Percentiles rank a stretch among this genome's conserved stretches.
Evolutionary conservation across 352 stramenopile genomes (phyloP).

Genomic region (Globisporangium paroecandrum): DNA sequence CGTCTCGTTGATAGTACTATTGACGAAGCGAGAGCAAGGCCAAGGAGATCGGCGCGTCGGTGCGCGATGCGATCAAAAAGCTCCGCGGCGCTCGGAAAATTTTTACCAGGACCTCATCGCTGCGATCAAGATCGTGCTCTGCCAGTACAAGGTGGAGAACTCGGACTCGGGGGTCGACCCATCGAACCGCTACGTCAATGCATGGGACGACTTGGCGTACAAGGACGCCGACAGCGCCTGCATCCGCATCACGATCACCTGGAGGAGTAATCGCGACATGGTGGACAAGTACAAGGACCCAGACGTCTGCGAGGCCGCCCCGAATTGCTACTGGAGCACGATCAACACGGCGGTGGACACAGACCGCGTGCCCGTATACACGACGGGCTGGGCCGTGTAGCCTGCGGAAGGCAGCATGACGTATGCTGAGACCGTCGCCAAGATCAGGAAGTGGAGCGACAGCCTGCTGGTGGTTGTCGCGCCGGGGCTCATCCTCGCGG

Average conservation of each 20-base stretch:
- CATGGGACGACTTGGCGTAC: slow-evolving; percentile 30
- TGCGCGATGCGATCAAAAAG: slow-evolving; percentile 60
- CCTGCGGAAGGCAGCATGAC: slow-evolving; percentile 20
- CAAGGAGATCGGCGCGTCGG: slow-evolving; percentile 38
- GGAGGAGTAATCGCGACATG: slow-evolving; percentile 21
- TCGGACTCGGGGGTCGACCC: slow-evolving; percentile 13
- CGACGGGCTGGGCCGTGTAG: slow-evolving; percentile 7
- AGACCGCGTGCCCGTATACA: slow-evolving; percentile 26
- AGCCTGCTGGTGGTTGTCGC: slow-evolving; percentile 50
- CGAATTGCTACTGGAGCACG: slow-evolving; percentile 61
- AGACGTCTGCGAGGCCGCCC: slow-evolving; percentile 48
- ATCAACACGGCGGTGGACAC: slow-evolving; percentile 30
- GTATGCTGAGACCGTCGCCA: slow-evolving; percentile 19
- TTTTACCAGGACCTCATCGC: slow-evolving; percentile 65
- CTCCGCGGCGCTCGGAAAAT: slow-evolving; percentile 47
- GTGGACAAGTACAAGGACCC: slow-evolving; percentile 26
- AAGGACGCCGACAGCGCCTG: slow-evolving; percentile 32
- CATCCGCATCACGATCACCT: slow-evolving; percentile 24
- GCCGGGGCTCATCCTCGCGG: slow-evolving; percentile 47
- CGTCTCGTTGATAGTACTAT: background rate
- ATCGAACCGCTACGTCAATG: slow-evolving; percentile 35
- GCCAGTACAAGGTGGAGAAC: slow-evolving; percentile 31
- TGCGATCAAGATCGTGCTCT: slow-evolving; percentile 49
- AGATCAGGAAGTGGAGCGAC: slow-evolving; percentile 46
- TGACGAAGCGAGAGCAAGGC: slow-evolving; percentile 32